A percentile compares a stretch with the other conserved stretches of the same genome.
Conservation (phyloP, 441 rosid species). For the Gossypium davidsonii region DNA sequence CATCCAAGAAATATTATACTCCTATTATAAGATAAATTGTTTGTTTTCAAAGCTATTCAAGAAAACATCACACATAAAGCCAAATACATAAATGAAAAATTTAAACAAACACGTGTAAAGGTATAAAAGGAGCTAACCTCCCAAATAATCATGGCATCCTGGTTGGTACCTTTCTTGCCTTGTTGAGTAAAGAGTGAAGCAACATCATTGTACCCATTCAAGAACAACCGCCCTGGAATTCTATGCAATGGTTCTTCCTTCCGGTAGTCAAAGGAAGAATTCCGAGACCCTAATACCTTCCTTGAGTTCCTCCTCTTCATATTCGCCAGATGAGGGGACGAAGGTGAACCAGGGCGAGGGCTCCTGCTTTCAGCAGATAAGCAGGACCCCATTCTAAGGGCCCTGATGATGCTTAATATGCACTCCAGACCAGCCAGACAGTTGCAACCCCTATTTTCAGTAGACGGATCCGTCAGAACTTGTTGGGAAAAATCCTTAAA, state of each 20-base stretch:
- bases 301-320: slow-evolving; percentile 69
- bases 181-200: slow-evolving; percentile 87
- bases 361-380: slow-evolving; percentile 82
- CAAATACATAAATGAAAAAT: slow-evolving; percentile 4
- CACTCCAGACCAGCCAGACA: slow-evolving; percentile 94
- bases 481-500: slow-evolving; percentile 14
- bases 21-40: not conserved
- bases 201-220: slow-evolving; percentile 70
- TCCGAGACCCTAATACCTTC: slow-evolving; percentile 42
- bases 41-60: slow-evolving; percentile 2
- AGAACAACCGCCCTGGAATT: slow-evolving; percentile 72
- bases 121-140: slow-evolving; percentile 55
- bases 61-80: slow-evolving; percentile 1
- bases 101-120: not conserved
- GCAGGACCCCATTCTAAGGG: slow-evolving; percentile 99
- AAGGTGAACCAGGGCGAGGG: slow-evolving; percentile 78
- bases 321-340: slow-evolving; percentile 56
- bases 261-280: slow-evolving; percentile 42
- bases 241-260: slow-evolving; percentile 65
- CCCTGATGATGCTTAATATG: slow-evolving; percentile 83
- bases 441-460: slow-evolving; percentile 48
- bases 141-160: slow-evolving; percentile 99
- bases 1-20: not conserved
- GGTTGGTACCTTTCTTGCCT: slow-evolving; percentile 97
- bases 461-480: slow-evolving; percentile 53